Evolutionary conservation across 2,329 filamentous ascomycete species (phyloP), one percentile per base, ranked within the genome.

Genomic region (Paecilomyces variotii): DNA sequence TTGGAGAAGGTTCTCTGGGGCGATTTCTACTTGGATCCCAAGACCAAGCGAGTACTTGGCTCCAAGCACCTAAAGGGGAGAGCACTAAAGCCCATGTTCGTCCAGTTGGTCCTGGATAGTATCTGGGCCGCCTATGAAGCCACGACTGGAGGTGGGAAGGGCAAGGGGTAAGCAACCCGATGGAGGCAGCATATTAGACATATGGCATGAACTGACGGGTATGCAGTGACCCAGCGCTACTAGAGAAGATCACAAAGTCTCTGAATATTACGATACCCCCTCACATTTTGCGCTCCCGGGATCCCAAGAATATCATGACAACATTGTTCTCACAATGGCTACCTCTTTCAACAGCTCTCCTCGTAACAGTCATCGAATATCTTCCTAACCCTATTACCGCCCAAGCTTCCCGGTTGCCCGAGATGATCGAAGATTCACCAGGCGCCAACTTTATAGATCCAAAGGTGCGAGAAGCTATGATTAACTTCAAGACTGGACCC

Each of bases 1-100:
- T 83, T 99, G 70, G 92, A 99, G 74, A 97, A 94, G 71, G 91
- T 97, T 0, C 81, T 99, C 0, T 99, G 94, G 94, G 94, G 94
- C 53, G 93, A 91, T 72, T 99, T 90, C 72, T 99, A 97, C 73
- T 79, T 99, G 52, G 94, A 99, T 69, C 91, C 94, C 5, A 99
- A 97, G 75, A 96, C 92, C 0, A 99, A 96, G 74, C 90, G 96
- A 69, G 87, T 99, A 0, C 79, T 99, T 4, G 89, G 88, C 0
- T 84, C 87, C 28, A 97, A 96, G 74, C 94, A 99, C 78, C 79
- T 99, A 55, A 97, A 96, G 71, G 94, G 94, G 2, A 84, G 94
- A 53, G 85, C 88, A 60, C 78, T 99, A 61, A 99, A 97, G 76
- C 94, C 94, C 7, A 91, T 99, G 84, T 99, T 99, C 73, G 94